Percentiles rank a stretch among this genome's conserved stretches.
Conservation (phyloP, 148 eudicot genomes). For the Amaranthus cruentus region DNA sequence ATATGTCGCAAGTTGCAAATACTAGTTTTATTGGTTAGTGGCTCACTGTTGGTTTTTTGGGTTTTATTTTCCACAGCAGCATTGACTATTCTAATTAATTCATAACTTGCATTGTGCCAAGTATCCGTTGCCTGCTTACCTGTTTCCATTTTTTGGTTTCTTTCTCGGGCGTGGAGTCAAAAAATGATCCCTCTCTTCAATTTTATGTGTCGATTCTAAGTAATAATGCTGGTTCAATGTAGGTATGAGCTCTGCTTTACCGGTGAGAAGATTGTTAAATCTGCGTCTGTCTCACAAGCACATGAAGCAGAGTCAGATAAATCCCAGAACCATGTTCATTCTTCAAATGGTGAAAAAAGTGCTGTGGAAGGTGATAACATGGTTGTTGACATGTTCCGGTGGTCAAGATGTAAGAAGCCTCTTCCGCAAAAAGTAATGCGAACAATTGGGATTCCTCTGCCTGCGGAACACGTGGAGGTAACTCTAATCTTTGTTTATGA, state of each 20-base stretch:
- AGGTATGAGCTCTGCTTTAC: conserved; percentile 94
- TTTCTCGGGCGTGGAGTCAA: neutral
- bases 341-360: conserved; percentile 55
- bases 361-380: conserved; percentile 42
- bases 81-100: neutral
- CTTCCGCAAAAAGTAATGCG: conserved; percentile 73
- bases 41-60: neutral
- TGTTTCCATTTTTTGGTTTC: neutral
- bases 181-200: neutral
- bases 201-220: no score
- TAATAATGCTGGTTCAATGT: conserved; percentile 3
- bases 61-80: neutral
- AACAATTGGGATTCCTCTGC: conserved; percentile 77
- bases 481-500: conserved; percentile 2
- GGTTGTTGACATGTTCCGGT: conserved; percentile 70
- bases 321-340: conserved; percentile 43
- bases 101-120: neutral
- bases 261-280: conserved; percentile 76
- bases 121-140: neutral
- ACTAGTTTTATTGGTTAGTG: neutral
- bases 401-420: conserved; percentile 83
- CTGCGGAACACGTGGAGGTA: conserved; percentile 87
- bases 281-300: conserved; percentile 42
- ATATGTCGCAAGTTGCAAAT: neutral
- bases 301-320: conserved; percentile 59